Base-by-base conservation (phyloP, 2,329 filamentous ascomycete species). In the Paraphaeosphaeria sporulosa region DNA sequence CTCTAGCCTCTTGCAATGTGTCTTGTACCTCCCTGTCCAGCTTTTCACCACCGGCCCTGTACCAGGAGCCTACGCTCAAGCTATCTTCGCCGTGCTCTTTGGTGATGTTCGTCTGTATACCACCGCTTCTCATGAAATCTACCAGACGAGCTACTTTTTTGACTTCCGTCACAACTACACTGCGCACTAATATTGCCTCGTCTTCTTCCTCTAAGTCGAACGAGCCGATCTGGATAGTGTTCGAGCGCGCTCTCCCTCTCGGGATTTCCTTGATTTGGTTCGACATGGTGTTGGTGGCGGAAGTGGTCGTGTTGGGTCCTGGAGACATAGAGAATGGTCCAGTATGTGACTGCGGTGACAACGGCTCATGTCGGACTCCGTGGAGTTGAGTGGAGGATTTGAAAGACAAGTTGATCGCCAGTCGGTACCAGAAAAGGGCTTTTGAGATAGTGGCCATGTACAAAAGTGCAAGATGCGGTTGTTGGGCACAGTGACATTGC, bases 191-290 rank as follows among this genome's bases (percentile, higher is more conserved):
- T 2, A 46, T n/a, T 10, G 27, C 27, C 32, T 55, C 42, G n/a
- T 58, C 56, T 34, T 58, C 49, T n/a, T 53, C 49, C 12, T 48
- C 49, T 4, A 58, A 6, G 23, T 58, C 19, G 17, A 58, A 58
- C 1, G 6, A n/a, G 10, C 56, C 56, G 9, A 58, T 58, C 8
- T 42, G 42, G 6, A 58, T 47, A 7, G 30, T 36, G 12, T 42
- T 55, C 12, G 40, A 5, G 23, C 8, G 34, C 12, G 36, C 19
- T 6, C 21, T 55, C 8, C 27, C 12, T 36, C 5, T 44, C 12
- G 36, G 50, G 2, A 7, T 21, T 23, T 17, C 48, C 13, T 17
- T 40, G n/a, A 7, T 10, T n/a, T 9, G 30, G 12, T 21, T 32
- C 21, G 47, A 21, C n/a, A 25, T 12, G 12, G 27, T 10, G 38